phyloP scores from a whole-genome alignment of 2,329 filamentous ascomycete genomes.

The Phyllosticta citriasiana region DNA sequence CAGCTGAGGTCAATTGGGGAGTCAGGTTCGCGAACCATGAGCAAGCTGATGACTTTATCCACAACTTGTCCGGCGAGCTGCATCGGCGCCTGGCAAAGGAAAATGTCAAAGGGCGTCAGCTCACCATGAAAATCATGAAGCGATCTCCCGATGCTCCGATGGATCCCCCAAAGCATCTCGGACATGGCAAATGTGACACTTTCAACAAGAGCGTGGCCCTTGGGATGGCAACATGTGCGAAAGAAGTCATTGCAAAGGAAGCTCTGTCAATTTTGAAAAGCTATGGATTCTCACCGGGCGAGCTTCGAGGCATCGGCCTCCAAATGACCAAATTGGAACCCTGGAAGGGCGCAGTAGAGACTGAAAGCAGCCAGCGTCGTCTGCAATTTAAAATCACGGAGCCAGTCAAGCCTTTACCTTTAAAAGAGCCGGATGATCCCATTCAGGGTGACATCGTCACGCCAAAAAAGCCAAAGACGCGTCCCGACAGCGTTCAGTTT shows the following conservation, averaged over 20 bases:
- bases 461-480: constrained; percentile 22
- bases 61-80: constrained; percentile 75
- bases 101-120: constrained; percentile 72
- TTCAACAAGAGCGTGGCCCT: constrained; percentile 82
- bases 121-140: constrained; percentile 93
- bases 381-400: constrained; percentile 55
- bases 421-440: constrained; percentile 26
- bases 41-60: constrained; percentile 89
- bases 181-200: constrained; percentile 88
- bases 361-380: constrained; percentile 68
- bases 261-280: constrained; percentile 74
- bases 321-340: constrained; percentile 90
- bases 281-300: constrained; percentile 77
- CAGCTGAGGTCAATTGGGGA: constrained; percentile 96
- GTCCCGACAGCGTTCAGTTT: constrained; percentile 27
- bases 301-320: constrained; percentile 83
- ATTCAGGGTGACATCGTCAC: constrained; percentile 39
- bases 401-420: constrained; percentile 17
- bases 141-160: constrained; percentile 76
- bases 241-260: constrained; percentile 64
- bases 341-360: constrained; percentile 49
- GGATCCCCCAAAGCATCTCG: constrained; percentile 85
- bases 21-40: constrained; percentile 85
- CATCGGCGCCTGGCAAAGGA: constrained; percentile 72
- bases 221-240: constrained; percentile 72